A percentile compares a stretch with the other conserved stretches of the same genome.
phyloP scores from a whole-genome alignment of 2,329 filamentous ascomycete species.

The Ciborinia camelliae region DNA sequence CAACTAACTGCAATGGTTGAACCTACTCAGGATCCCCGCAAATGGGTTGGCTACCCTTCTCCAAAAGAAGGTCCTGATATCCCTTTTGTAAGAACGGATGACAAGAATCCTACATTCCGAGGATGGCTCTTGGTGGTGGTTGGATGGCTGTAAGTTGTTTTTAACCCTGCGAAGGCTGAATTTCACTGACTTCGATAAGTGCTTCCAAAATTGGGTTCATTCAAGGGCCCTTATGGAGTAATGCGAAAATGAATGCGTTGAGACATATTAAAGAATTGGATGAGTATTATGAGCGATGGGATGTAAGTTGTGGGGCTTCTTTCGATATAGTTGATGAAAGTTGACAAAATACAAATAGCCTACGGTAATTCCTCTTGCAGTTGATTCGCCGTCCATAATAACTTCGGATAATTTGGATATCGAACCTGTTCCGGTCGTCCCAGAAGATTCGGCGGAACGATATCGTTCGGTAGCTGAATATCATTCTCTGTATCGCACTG shows the following conservation, averaged over 20 bases:
- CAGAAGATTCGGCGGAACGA: conserved; percentile 44
- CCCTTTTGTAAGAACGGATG: conserved; percentile 47
- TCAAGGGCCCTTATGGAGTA: conserved; percentile 65
- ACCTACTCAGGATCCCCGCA: not conserved
- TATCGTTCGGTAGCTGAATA: conserved; percentile 76
- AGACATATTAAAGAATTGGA: conserved; percentile 48
- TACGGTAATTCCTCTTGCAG: conserved; percentile 52
- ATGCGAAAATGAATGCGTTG: conserved; percentile 55
- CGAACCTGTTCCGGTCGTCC: conserved; percentile 43
- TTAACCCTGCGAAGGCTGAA: not conserved
- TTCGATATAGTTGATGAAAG: not conserved
- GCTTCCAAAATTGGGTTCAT: conserved; percentile 58
- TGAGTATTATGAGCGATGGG: conserved; percentile 45
- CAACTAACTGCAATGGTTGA: conserved; percentile 2
- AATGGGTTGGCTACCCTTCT: conserved; percentile 29
- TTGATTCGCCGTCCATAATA: conserved; percentile 16
- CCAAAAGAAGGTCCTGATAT: conserved; percentile 33
- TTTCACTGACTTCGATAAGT: conserved; percentile 33
- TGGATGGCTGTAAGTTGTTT: conserved; percentile 53
- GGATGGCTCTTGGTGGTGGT: conserved; percentile 61
- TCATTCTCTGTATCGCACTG: conserved; percentile 68
- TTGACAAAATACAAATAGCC: conserved; percentile 42
- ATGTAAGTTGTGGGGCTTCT: conserved; percentile 41
- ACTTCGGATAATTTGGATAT: conserved; percentile 40
- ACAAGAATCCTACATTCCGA: conserved; percentile 67